Evolutionary conservation across 2,329 filamentous ascomycete species (phyloP).

Genomic region (Aureobasidium sp.): DNA sequence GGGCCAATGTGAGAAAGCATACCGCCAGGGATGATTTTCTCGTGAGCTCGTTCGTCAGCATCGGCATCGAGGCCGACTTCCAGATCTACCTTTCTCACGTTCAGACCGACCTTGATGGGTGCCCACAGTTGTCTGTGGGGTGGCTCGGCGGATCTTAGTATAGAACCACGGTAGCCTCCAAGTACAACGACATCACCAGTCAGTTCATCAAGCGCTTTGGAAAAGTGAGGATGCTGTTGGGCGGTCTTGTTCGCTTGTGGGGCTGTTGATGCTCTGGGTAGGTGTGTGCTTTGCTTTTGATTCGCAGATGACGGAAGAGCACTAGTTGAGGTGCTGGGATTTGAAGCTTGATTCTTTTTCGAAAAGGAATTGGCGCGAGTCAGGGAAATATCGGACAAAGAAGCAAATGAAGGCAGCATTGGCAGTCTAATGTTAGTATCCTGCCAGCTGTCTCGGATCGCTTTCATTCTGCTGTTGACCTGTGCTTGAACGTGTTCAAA

Average conservation of each 20-base stretch:
- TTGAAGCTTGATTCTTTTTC: neutral
- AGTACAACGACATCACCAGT: slow-evolving; percentile 81
- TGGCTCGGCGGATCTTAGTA: slow-evolving; percentile 74
- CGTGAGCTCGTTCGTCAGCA: slow-evolving; percentile 74
- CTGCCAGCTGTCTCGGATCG: slow-evolving; percentile 77
- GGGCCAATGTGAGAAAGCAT: slow-evolving; percentile 90
- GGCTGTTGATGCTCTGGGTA: slow-evolving; percentile 4
- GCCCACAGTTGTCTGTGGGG: slow-evolving; percentile 88
- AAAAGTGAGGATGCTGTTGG: slow-evolving; percentile 42
- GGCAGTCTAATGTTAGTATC: slow-evolving; percentile 63
- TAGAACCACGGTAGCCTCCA: slow-evolving; percentile 82
- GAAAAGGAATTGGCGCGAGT: neutral
- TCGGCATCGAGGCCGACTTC: slow-evolving; percentile 74
- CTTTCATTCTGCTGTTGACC: slow-evolving; percentile 82
- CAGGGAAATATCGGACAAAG: slow-evolving; percentile 36
- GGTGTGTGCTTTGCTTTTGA: neutral
- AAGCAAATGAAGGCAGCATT: slow-evolving; percentile 35
- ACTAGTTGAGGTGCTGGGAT: neutral
- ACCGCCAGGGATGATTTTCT: slow-evolving; percentile 74
- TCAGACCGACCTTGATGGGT: slow-evolving; percentile 84
- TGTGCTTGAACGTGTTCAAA: slow-evolving; percentile 76
- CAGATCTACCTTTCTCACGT: slow-evolving; percentile 82
- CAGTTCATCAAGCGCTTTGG: slow-evolving; percentile 54
- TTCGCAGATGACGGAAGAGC: neutral
- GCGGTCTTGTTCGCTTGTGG: slow-evolving; percentile 18